Evolutionary conservation across 2,329 filamentous ascomycete genomes (phyloP).

Genomic region (Peltaster fructicola): DNA sequence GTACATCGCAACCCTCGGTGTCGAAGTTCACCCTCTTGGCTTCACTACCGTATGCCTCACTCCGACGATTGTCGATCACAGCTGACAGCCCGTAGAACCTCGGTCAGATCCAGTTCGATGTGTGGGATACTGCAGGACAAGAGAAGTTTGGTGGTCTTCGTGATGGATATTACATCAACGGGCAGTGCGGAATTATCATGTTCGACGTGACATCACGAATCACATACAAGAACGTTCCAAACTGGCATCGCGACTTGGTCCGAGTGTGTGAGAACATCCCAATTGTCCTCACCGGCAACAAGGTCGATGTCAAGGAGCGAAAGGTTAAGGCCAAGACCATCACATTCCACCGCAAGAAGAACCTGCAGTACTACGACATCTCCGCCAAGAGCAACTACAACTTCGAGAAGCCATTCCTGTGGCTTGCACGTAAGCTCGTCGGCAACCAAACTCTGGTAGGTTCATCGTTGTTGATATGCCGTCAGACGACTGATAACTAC

Average conservation of each 20-base stretch:
- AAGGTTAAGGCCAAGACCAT: conserved; percentile 99
- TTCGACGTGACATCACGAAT: conserved; percentile 99
- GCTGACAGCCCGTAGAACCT: conserved; percentile 46
- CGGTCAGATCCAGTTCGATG: conserved; percentile 93
- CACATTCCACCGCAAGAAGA: conserved; percentile 99
- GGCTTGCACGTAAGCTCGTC: conserved; percentile 95
- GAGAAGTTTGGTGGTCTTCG: conserved; percentile 99
- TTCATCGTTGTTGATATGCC: conserved; percentile 7
- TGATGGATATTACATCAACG: conserved; percentile 99
- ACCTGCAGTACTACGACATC: conserved; percentile 99
- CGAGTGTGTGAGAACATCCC: conserved; percentile 99
- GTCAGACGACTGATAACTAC: conserved; percentile 12
- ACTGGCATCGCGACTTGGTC: conserved; percentile 99
- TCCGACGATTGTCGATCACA: conserved; percentile 6
- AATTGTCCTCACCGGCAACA: conserved; percentile 96
- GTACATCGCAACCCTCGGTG: conserved; percentile 98
- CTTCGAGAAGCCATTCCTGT: conserved; percentile 99
- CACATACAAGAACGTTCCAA: conserved; percentile 99
- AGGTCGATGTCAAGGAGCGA: conserved; percentile 99
- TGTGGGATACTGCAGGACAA: conserved; percentile 97
- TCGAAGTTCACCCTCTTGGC: conserved; percentile 94
- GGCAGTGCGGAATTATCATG: conserved; percentile 99
- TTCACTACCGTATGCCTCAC: conserved; percentile 73
- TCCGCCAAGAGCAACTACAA: conserved; percentile 99
- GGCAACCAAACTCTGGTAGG: conserved; percentile 74